Conservation (phyloP, 805 yeast genomes). For the Zygotorulaspora sp. region DNA sequence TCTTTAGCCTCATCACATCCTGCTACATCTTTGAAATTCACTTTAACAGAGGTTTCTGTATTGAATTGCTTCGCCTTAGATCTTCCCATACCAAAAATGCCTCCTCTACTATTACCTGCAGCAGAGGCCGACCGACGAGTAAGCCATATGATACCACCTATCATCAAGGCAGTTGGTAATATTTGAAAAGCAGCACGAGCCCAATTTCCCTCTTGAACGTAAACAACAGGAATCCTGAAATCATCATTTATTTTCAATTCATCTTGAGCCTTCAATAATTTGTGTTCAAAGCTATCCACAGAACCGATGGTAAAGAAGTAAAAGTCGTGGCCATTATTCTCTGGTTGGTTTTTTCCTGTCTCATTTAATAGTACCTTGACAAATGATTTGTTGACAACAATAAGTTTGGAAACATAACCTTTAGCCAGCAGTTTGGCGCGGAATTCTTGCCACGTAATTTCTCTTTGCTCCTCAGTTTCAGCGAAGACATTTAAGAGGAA, state of each 20-base stretch:
- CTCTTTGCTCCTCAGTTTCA: conserved; percentile 38
- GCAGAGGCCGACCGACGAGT: conserved; percentile 55
- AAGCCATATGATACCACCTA: conserved; percentile 85
- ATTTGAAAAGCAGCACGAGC: conserved; percentile 63
- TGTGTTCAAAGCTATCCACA: conserved; percentile 79
- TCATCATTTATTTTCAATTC: conserved; percentile 56
- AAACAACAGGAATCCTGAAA: conserved; percentile 76
- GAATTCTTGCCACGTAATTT: conserved; percentile 91
- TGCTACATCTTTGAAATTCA: conserved; percentile 90
- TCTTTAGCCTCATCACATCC: conserved; percentile 96
- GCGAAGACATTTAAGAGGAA: conserved; percentile 32
- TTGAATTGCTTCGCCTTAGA: conserved; percentile 88
- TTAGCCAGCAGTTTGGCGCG: conserved; percentile 67
- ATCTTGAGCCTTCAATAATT: conserved; percentile 69
- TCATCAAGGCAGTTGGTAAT: conserved; percentile 81
- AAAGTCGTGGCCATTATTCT: conserved; percentile 32
- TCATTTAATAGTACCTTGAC: conserved; percentile 70
- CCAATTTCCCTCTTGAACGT: conserved; percentile 65
- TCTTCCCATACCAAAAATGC: conserved; percentile 86
- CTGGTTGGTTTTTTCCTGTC: conserved; percentile 49
- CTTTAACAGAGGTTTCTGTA: conserved; percentile 84
- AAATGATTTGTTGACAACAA: conserved; percentile 69
- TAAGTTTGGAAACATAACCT: conserved; percentile 67
- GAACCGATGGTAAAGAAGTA: conserved; percentile 80
- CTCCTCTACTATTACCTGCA: conserved; percentile 55